Percentiles rank a stretch among this genome's conserved stretches.
phyloP scores from a whole-genome alignment of 352 stramenopile genomes.

The Phytophthora vignae region DNA sequence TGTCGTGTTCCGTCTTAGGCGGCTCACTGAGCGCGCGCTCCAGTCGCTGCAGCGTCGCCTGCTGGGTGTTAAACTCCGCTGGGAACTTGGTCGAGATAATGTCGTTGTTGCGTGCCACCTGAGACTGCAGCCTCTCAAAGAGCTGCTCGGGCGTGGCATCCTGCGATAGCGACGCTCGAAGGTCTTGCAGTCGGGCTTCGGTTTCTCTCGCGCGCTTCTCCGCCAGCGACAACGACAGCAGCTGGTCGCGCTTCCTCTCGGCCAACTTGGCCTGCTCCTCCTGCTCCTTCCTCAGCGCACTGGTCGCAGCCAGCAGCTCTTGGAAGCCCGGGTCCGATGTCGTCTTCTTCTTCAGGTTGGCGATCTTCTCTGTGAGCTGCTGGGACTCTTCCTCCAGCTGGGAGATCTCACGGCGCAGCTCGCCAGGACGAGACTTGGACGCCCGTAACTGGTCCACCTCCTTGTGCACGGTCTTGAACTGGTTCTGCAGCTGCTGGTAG shows the following conservation, averaged over 20 bases:
- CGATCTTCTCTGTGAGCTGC: slow-evolving; percentile 93
- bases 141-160: slow-evolving; percentile 88
- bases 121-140: slow-evolving; percentile 82
- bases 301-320: slow-evolving; percentile 92
- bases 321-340: slow-evolving; percentile 72
- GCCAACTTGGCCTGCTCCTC: slow-evolving; percentile 94
- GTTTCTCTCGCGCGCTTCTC: slow-evolving; percentile 84
- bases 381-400: slow-evolving; percentile 93
- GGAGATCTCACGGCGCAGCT: slow-evolving; percentile 91
- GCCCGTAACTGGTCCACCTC: slow-evolving; percentile 85
- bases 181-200: slow-evolving; percentile 73
- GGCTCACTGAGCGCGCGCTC: slow-evolving; percentile 77
- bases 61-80: slow-evolving; percentile 74
- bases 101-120: slow-evolving; percentile 83
- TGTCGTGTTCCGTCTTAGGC: slow-evolving; percentile 87
- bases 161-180: slow-evolving; percentile 75
- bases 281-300: slow-evolving; percentile 92
- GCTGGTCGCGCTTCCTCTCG: slow-evolving; percentile 91
- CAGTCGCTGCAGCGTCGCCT: slow-evolving; percentile 81
- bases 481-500: slow-evolving; percentile 93
- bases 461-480: slow-evolving; percentile 94
- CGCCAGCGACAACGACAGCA: slow-evolving; percentile 83
- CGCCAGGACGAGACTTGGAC: slow-evolving; percentile 80
- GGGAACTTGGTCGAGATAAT: slow-evolving; percentile 79
- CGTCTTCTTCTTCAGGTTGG: slow-evolving; percentile 90